Conservation (phyloP, 106 monocot species). For the Acorus gramineus region DNA sequence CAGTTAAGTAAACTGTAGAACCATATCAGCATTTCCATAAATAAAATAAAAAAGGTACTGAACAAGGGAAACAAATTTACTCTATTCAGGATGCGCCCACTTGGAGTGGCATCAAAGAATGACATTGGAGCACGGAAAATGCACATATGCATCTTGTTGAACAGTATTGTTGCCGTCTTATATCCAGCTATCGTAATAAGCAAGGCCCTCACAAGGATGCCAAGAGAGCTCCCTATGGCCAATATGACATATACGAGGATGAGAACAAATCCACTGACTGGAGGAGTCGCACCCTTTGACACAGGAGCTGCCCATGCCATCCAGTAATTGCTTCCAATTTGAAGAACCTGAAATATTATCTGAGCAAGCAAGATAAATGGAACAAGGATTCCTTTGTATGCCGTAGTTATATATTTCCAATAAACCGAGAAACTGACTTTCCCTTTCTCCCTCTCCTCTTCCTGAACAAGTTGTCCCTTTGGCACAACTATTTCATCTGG, state of each 20-base stretch:
- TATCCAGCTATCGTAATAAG: slow-evolving; percentile 58
- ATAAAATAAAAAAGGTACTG: not conserved
- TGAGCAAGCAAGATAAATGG: slow-evolving; percentile 58
- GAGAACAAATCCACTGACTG: slow-evolving; percentile 34
- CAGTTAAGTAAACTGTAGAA: too few species aligned
- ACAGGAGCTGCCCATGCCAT: slow-evolving; percentile 82
- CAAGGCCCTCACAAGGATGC: slow-evolving; percentile 48
- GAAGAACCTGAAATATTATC: slow-evolving; percentile 59
- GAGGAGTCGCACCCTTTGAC: slow-evolving; percentile 45
- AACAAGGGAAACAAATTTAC: slow-evolving; percentile 25
- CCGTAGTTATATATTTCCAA: slow-evolving; percentile 71
- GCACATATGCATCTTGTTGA: slow-evolving; percentile 65
- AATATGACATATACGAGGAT: slow-evolving; percentile 73
- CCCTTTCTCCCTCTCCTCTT: slow-evolving; percentile 97
- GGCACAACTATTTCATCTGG: slow-evolving; percentile 19
- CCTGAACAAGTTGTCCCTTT: slow-evolving; percentile 71
- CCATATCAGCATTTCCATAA: too few species aligned
- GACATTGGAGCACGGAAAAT: slow-evolving; percentile 92
- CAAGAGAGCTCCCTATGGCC: slow-evolving; percentile 62
- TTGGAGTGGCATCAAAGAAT: slow-evolving; percentile 93
- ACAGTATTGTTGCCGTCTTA: slow-evolving; percentile 66
- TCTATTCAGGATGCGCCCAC: slow-evolving; percentile 74
- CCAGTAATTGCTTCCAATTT: slow-evolving; percentile 90
- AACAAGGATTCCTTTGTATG: slow-evolving; percentile 71
- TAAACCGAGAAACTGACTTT: slow-evolving; percentile 84